Percentiles rank a stretch among this genome's conserved stretches.
phyloP scores from a whole-genome alignment of 768 basidiomycete species.

The Xerocomus spinulosus region DNA sequence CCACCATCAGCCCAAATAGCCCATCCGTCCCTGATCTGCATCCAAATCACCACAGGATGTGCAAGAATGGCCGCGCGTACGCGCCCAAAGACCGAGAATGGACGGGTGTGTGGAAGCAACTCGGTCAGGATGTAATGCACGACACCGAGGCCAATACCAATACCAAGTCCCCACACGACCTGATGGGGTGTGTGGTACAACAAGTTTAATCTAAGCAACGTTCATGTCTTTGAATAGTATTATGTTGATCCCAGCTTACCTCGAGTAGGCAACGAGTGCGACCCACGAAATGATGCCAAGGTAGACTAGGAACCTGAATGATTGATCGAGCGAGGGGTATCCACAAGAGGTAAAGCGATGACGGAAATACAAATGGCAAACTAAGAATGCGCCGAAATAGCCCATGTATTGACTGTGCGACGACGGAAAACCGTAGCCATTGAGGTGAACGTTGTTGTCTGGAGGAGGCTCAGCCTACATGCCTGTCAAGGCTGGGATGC shows the following conservation, averaged over 20 bases:
- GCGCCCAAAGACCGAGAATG: slow-evolving; percentile 50
- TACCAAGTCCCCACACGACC: slow-evolving; percentile 67
- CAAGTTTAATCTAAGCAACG: slow-evolving; percentile 50
- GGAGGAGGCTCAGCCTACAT: slow-evolving; percentile 1
- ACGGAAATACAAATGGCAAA: slow-evolving; percentile 67
- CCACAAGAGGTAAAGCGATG: slow-evolving; percentile 62
- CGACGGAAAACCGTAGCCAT: slow-evolving; percentile 83
- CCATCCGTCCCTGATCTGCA: slow-evolving; percentile 79
- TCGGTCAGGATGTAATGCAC: slow-evolving; percentile 54
- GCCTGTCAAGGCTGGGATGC: slow-evolving; percentile 14
- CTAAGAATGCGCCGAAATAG: slow-evolving; percentile 73
- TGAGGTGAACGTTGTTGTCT: slow-evolving; percentile 26
- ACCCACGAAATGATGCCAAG: slow-evolving; percentile 52
- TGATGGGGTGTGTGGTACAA: slow-evolving; percentile 72
- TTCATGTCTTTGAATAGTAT: not conserved
- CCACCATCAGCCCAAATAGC: slow-evolving; percentile 77
- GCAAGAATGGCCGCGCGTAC: slow-evolving; percentile 45
- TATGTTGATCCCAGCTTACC: slow-evolving; percentile 40
- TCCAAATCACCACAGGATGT: slow-evolving; percentile 58
- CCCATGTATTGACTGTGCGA: slow-evolving; percentile 91
- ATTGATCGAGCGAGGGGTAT: slow-evolving; percentile 43
- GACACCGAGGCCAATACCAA: slow-evolving; percentile 55
- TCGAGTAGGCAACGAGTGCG: slow-evolving; percentile 68
- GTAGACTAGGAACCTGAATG: slow-evolving; percentile 47
- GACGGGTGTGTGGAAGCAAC: slow-evolving; percentile 50